These are phyloP conservation scores for Anaeromyces robustus DNA, from an alignment of 192 early-diverging fungal species.

Conservation along the genomic window DNA sequence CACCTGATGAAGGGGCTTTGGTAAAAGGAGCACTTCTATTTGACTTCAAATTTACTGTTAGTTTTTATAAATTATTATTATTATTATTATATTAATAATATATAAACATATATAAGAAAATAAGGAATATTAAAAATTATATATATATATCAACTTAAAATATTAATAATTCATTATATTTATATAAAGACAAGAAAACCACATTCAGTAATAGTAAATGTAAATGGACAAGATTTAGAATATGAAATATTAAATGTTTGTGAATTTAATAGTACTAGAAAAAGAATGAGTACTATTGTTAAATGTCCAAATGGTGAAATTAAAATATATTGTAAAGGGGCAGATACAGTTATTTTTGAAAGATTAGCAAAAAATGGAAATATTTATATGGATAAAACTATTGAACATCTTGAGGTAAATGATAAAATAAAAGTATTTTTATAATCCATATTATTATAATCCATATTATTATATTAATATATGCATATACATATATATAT, in stretches of 20 bases:
- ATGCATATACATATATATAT: background rate
- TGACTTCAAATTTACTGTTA: conserved; percentile 41
- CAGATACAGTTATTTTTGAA: conserved; percentile 81
- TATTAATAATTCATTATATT: no score
- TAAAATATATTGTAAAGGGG: conserved; percentile 80
- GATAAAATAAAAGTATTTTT: no score
- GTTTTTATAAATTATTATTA: background rate
- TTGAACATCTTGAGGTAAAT: conserved; percentile 66
- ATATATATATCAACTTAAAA: no score
- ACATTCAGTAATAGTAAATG: conserved; percentile 22
- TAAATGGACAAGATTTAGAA: conserved; percentile 35
- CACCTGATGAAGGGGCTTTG: conserved; percentile 91
- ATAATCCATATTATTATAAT: no score
- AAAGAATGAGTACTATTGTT: conserved; percentile 89
- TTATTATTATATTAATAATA: background rate
- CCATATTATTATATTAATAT: no score
- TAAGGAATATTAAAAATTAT: no score
- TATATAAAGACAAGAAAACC: conserved; percentile 21
- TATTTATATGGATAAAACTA: conserved; percentile 48
- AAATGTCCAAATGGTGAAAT: conserved; percentile 58
- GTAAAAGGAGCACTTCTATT: conserved; percentile 53
- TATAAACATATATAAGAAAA: no score
- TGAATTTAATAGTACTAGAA: conserved; percentile 97
- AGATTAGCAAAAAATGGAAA: conserved; percentile 58
- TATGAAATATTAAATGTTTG: conserved; percentile 88